Evolutionary conservation across 768 basidiomycete genomes (phyloP).

Genomic region (Hypholoma fasciculare): DNA sequence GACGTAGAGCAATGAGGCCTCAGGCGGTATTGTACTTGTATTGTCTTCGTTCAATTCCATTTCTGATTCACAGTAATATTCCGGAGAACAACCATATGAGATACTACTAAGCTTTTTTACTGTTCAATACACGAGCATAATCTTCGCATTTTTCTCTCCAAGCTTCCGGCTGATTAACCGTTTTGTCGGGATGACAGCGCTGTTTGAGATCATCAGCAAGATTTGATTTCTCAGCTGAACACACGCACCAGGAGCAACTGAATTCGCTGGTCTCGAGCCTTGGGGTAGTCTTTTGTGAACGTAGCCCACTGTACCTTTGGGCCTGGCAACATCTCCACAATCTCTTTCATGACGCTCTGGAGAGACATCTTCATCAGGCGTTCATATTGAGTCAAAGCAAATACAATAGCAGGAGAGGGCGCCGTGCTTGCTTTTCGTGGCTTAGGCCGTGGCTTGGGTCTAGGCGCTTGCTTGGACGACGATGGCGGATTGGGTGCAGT

Average conservation of each 20-base stretch:
- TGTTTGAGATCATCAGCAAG: not conserved
- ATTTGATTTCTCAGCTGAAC: not conserved
- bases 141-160: constrained; percentile 3
- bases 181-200: constrained; percentile 8
- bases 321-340: not conserved
- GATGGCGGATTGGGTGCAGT: too few relatives aligned
- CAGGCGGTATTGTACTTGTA: too few relatives aligned
- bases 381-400: not conserved
- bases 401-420: not conserved
- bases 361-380: constrained; percentile 1
- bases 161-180: not conserved
- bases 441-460: too few relatives aligned
- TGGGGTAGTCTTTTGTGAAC: not conserved
- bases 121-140: not conserved
- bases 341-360: not conserved
- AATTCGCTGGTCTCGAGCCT: not conserved
- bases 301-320: not conserved
- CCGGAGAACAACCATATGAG: too few relatives aligned
- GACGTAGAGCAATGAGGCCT: too few relatives aligned
- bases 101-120: not conserved
- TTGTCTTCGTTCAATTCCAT: too few relatives aligned
- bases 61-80: too few relatives aligned
- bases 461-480: too few relatives aligned
- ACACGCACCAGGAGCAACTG: constrained; percentile 1
- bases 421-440: too few relatives aligned